Evolutionary conservation across 495 filamentous ascomycete species (phyloP).

Genomic region (Thozetella sp.): DNA sequence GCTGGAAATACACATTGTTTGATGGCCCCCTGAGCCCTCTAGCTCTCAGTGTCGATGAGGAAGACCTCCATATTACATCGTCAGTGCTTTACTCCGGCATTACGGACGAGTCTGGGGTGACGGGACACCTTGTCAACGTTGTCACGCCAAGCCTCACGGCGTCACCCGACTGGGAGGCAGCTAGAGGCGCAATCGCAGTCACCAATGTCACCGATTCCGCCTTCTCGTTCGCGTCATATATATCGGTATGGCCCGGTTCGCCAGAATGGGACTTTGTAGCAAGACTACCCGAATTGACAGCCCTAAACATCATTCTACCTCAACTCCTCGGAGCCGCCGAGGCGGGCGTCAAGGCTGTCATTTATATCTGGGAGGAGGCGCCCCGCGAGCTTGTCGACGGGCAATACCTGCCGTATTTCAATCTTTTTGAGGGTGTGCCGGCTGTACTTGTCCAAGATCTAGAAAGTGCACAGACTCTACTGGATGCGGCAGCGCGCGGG

Average conservation of each 20-base stretch:
- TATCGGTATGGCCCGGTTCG: neutral
- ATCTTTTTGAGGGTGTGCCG: neutral
- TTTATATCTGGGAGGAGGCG: neutral
- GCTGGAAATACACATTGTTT: neutral
- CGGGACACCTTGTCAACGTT: neutral
- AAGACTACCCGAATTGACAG: neutral
- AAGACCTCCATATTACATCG: neutral
- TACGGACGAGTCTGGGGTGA: neutral
- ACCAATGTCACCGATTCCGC: neutral
- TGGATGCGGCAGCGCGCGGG: neutral
- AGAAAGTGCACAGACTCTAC: neutral
- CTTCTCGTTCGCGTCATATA: neutral
- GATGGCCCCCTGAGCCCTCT: neutral
- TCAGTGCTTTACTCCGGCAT: neutral
- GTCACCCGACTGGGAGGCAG: neutral
- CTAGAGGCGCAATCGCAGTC: neutral
- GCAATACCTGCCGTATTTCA: neutral
- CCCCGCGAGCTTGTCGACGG: neutral
- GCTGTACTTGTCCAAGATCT: neutral
- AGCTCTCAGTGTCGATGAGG: neutral
- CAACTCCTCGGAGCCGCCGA: neutral
- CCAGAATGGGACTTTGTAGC: neutral
- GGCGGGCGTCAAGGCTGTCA: neutral
- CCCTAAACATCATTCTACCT: neutral
- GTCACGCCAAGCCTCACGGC: neutral